Evolutionary conservation across 495 filamentous ascomycete genomes (phyloP), one percentile per base, ranked within the genome.

Genomic region (Sordaria brevicollis): DNA sequence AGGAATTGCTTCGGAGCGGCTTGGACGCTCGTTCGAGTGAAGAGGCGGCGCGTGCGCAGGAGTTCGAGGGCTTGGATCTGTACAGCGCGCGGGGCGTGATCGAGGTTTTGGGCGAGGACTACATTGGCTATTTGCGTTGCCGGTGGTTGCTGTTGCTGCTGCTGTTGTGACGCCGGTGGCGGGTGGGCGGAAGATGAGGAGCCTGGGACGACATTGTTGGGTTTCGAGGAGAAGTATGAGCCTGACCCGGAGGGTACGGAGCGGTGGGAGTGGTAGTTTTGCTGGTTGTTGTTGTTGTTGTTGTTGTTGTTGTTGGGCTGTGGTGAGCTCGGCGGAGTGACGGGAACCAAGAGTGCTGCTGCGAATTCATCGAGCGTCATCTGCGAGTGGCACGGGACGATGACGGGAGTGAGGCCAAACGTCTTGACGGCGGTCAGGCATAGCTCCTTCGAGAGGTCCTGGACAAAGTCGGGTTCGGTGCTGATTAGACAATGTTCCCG

Each of bases 61-160:
- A 99, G 89, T 86, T 97, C 94, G 34, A 99, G 85, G 34, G 87
- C 89, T 75, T 97, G 92, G 39, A 93, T 89, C 80, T 99, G 95
- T n/a, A 97, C 85, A 49, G 88, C 85, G 29, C 86, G 81, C 34
- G 83, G 82, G 2, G 90, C 91, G 43, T 83, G 76, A 76, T 96
- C 87, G 65, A 99, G 87, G 74, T 97, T 87, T 72, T 89, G 90
- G 5, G 91, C 89, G 65, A 99, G 89, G 29, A 97, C 82, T 13
- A 97, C 84, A 79, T 96, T 93, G 65, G 92, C 89, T 66, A 96
- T 89, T 36, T 82, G 82, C 0, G 76, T 74, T n/a, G 75, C 73
- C 10, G 68, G 65, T 21, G 36, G 36, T 8, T 41, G 69, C 62
- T 66, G 70, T 25, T 41, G 65, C 34, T 36, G 29, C 29, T 68